Base-by-base conservation (phyloP, 441 rosid genomes). In the Populus hybrid region DNA sequence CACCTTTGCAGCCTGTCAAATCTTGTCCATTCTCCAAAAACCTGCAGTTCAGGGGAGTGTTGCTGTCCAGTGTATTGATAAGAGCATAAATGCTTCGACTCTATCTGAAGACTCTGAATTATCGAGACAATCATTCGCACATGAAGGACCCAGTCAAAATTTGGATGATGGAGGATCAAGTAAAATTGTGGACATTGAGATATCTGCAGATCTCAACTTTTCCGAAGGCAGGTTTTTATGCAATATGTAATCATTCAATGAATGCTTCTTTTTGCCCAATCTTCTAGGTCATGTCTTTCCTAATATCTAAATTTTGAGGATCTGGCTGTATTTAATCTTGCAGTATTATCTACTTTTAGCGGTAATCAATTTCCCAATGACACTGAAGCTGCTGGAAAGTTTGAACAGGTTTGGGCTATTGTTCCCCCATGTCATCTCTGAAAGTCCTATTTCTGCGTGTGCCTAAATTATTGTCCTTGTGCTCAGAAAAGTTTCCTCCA, bases 11-110 rank as follows among this genome's bases (percentile, higher is more conserved):
- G 98, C 89, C 78, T 74, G 69, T 72, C 91, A 89, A 73, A 91
- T 94, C 68, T 79, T 94, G 83, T 88, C 94, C 69, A 73, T 89
- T 81, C 97, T 93, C 70, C 88, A 78, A 76, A 93, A 85, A 78
- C 94, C 86, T 64, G 66, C 75, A 70, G 80, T 66, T 67, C 73
- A 70, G 67, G 83, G 75, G 72, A 82, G 72, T 78, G n/a, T 72
- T 82, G 78, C 59, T 77, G 84, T 71, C 16, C 78, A 67, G 23
- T 61, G 77, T 76, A 28, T 40, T 59, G 59, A 78, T 42, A 77
- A 77, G 68, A 73, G 42, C 71, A 57, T 16, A 67, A 71, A 7
- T 74, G 65, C 9, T 36, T 72, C 75, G 35, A 70, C 74, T 73
- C 12, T 35, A 75, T 18, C 76, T 34, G 78, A 74, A 69, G 65